Evolutionary conservation across 352 stramenopile species (phyloP), one percentile per base, ranked within the genome.

Genomic region (Halophytophthora batemanensis): DNA sequence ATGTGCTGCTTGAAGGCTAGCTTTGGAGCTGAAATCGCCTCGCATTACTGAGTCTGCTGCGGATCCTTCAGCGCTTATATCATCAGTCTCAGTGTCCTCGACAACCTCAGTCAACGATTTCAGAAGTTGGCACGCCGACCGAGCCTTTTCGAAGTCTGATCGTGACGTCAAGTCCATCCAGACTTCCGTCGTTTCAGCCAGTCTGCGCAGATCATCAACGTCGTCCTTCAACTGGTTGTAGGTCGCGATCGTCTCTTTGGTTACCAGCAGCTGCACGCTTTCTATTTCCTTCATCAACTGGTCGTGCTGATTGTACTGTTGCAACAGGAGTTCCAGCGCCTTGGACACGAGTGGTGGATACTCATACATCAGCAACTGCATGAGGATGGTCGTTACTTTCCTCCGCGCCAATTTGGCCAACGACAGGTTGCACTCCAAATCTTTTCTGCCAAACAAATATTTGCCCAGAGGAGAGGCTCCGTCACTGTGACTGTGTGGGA

Each of bases 311-410:
- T 87, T 86, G 43, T 78, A 87, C 41, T 90, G 72, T 40, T 86
- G 76, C 25, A 90, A 46, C 29, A 86, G 41, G n/a, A 90, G 53
- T 47, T 90, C 76, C 25, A 90, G 69, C n/a, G 76, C 70, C 49
- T 85, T 86, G 0, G 74, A 81, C 4, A 90, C 79, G 8, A 90
- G 66, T 11, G 76, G 76, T 14, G 79, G 76, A 54, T 90, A 83
- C 47, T 87, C 76, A 43, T 87, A 87, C 79, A 90, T 87, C 3
- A 90, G 65, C 76, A 87, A 74, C 49, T 90, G 79, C 72, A 87
- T 81, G 13, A 90, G 58, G 18, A 90, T 63, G 2, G 76, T 87
- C 12, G 72, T 77, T 31, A 82, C 61, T 25, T 65, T 58, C 40
- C 70, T 72, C 10, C 46, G 42, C 2, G 71, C 65, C 29, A 90